These are phyloP conservation scores for Triadica sebifera DNA, from an alignment of 345 rosid species.

Conservation along the genomic window DNA sequence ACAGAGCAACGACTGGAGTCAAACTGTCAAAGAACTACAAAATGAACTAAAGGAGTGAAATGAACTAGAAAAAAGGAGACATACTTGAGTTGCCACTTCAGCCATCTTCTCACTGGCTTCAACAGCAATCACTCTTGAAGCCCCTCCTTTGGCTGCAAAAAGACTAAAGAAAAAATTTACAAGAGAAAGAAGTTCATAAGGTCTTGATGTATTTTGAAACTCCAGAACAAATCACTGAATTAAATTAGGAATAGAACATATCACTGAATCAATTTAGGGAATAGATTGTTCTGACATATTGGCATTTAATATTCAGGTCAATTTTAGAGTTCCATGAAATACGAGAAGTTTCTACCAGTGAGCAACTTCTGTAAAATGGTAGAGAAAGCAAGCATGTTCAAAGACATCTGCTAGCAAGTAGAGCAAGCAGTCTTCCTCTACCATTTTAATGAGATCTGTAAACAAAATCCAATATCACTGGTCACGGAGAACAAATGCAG, in stretches of 20 bases:
- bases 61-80: slow-evolving; percentile 14
- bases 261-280: background rate
- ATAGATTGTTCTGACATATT: background rate
- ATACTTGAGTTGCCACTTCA: slow-evolving; percentile 81
- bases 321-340: background rate
- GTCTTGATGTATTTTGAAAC: background rate
- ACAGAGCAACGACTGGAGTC: background rate
- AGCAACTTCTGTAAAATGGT: background rate
- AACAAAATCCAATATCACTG: background rate
- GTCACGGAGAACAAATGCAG: background rate
- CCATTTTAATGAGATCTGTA: background rate
- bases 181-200: background rate
- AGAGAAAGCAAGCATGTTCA: background rate
- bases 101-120: slow-evolving; percentile 99
- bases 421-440: slow-evolving; percentile 2
- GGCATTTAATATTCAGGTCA: background rate
- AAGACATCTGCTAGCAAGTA: background rate
- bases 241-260: background rate
- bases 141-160: slow-evolving; percentile 92
- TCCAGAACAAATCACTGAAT: background rate
- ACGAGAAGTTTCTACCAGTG: background rate
- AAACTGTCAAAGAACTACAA: slow-evolving; percentile 13
- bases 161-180: slow-evolving; percentile 44
- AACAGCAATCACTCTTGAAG: slow-evolving; percentile 82
- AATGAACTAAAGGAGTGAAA: slow-evolving; percentile 12